Conservation (phyloP, 306 rosid genomes). For the Aeschynomene evenia region DNA sequence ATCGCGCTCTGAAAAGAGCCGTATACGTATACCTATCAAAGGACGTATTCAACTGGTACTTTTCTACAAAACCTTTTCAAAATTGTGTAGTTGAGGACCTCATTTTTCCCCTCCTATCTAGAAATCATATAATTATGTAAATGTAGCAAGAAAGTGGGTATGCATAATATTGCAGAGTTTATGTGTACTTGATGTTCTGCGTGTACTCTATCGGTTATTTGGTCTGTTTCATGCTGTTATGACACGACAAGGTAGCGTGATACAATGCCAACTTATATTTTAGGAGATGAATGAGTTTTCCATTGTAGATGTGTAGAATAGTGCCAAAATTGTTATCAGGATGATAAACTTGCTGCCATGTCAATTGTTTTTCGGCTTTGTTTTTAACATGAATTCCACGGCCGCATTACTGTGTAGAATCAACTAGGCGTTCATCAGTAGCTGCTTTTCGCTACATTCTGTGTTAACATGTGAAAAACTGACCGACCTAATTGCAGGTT, state of each 20-base stretch:
- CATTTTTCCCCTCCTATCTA: background rate
- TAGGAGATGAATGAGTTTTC: constrained; percentile 6
- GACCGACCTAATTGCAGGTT: constrained; percentile 53
- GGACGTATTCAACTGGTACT: constrained; percentile 78
- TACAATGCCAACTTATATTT: background rate
- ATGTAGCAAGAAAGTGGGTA: background rate
- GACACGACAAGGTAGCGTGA: constrained; percentile 9
- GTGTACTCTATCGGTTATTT: background rate
- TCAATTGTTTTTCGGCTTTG: background rate
- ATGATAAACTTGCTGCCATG: background rate
- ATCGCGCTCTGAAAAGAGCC: constrained; percentile 50
- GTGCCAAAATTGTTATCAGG: background rate
- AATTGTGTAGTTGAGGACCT: constrained; percentile 10
- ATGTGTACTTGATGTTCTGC: background rate
- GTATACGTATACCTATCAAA: constrained; percentile 69
- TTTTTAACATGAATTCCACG: constrained; percentile 20
- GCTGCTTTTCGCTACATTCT: constrained; percentile 21
- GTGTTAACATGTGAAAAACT: constrained; percentile 6
- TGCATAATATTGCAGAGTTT: background rate
- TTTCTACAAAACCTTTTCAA: constrained; percentile 15
- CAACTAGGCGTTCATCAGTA: background rate
- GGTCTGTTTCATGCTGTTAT: constrained; percentile 7
- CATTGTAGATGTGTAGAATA: background rate
- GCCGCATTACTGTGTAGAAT: background rate
- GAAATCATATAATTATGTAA: background rate